Conservation (phyloP, 2,329 filamentous ascomycete species). For the Colletotrichum magnum region DNA sequence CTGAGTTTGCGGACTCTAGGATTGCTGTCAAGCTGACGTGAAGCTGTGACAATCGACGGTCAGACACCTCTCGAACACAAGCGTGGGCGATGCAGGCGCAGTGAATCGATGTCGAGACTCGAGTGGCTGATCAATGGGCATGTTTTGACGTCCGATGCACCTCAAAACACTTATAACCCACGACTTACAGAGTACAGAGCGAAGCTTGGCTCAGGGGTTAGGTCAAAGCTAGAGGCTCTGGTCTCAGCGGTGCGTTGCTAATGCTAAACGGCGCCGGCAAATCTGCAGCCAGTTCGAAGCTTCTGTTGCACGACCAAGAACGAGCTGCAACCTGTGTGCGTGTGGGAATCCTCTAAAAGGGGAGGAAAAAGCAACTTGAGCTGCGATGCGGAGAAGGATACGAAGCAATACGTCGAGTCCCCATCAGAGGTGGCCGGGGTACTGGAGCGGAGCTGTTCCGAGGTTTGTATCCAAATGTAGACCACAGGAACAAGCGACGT, state of each 20-base stretch:
- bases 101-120: constrained; percentile 4
- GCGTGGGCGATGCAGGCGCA: constrained; percentile 12
- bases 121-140: not conserved
- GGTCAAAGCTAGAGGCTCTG: not conserved
- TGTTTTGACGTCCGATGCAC: constrained; percentile 14
- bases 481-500: constrained; percentile 2
- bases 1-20: constrained; percentile 11
- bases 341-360: constrained; percentile 1
- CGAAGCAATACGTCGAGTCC: constrained; percentile 9
- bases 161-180: constrained; percentile 11
- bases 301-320: not conserved
- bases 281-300: not conserved
- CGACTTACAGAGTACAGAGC: not conserved
- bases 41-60: constrained; percentile 12
- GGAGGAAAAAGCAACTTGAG: constrained; percentile 19
- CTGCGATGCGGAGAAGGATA: constrained; percentile 25
- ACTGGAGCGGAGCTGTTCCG: not conserved
- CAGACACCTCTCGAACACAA: constrained; percentile 18
- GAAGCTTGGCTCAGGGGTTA: constrained; percentile 6
- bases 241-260: not conserved
- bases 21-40: constrained; percentile 3
- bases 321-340: constrained; percentile 23
- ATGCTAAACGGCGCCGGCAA: not conserved
- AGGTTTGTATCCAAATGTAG: not conserved
- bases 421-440: constrained; percentile 2